Evolutionary conservation across 495 filamentous ascomycete species (phyloP).

Genomic region (Podospora pseudocomata): DNA sequence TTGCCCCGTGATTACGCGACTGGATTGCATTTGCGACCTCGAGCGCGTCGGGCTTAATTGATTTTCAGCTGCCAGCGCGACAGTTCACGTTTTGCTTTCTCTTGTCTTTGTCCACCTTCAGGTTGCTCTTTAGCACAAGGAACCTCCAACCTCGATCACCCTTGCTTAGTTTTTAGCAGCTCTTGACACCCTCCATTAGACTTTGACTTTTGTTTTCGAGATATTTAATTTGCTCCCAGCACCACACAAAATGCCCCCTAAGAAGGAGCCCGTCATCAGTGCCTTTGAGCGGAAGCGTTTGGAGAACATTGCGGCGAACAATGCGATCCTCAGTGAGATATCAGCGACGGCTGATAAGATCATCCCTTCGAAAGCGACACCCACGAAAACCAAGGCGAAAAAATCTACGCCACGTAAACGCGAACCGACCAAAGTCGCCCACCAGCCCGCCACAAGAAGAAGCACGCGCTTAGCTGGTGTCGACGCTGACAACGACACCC

Average conservation of each 20-base stretch:
- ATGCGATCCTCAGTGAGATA: conserved; percentile 47
- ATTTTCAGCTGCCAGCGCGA: conserved; percentile 15
- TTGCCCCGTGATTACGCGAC: conserved; percentile 29
- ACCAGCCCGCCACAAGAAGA: conserved; percentile 40
- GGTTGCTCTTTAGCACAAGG: not conserved
- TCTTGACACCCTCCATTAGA: not conserved
- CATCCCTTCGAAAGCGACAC: conserved; percentile 26
- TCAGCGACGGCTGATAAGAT: conserved; percentile 34
- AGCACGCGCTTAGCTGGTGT: conserved; percentile 51
- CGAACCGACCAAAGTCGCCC: conserved; percentile 32
- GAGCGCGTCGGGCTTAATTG: conserved; percentile 27
- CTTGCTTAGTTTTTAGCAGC: not conserved
- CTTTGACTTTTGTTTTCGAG: not conserved
- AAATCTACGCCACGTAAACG: conserved; percentile 26
- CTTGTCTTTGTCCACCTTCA: not conserved
- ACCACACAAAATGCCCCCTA: conserved; percentile 22
- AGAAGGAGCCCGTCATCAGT: conserved; percentile 41
- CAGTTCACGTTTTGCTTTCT: conserved; percentile 10
- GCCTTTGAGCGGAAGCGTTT: conserved; percentile 53
- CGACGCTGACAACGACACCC: conserved; percentile 60
- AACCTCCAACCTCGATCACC: not conserved
- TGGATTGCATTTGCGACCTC: not conserved
- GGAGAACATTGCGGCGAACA: conserved; percentile 55
- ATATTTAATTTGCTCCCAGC: not conserved
- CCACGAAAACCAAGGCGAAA: conserved; percentile 28